Base-by-base conservation (phyloP, 2,329 filamentous ascomycete species). In the Hypomyces perniciosus region DNA sequence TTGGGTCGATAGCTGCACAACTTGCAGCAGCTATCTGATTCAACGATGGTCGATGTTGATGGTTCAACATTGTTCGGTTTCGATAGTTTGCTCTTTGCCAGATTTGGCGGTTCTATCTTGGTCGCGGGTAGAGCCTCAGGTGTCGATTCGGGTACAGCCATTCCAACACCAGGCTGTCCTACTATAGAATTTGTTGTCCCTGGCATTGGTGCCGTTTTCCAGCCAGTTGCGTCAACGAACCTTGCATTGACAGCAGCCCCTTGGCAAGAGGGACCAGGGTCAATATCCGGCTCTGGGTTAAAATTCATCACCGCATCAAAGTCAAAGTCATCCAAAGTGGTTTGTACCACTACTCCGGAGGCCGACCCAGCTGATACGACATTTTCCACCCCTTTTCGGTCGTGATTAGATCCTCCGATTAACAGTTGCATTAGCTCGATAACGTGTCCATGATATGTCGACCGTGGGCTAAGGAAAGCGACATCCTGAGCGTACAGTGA, bases 1-100 rank as follows among this genome's bases (percentile, higher is more conserved):
- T 76, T 78, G 1, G 78, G 78, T 8, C 75, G 69, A 62, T 81
- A 81, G 3, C 73, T 76, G 54, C 78, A 81, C 13, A 78, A 65
- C 26, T 75, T 71, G 57, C 78, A 81, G 55, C 69, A 69, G 45
- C 70, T 68, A 43, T 72, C 62, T 0, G 75, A 70, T 52, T 76
- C 74, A 1, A 68, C 54, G 52, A 73, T 73, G 37, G 61, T 56
- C n/a, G 43, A 34, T n/a, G 40, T 48, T 4, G 46, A 44, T 4
- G 51, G 50, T n/a, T 47, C 44, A 10, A 30, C 43, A 5, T 51
- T 43, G 34, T 39, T 46, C 35, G 48, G 48, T 42, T 54, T 34
- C 44, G 54, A 37, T 44, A 46, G 44, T 9, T 45, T 30, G 6
- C 26, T 37, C 20, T 34, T 44, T 13, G 50, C 31, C 13, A 31